Evolutionary conservation across 805 yeast genomes (phyloP).

Genomic region (Jamesozyma lodderae): DNA sequence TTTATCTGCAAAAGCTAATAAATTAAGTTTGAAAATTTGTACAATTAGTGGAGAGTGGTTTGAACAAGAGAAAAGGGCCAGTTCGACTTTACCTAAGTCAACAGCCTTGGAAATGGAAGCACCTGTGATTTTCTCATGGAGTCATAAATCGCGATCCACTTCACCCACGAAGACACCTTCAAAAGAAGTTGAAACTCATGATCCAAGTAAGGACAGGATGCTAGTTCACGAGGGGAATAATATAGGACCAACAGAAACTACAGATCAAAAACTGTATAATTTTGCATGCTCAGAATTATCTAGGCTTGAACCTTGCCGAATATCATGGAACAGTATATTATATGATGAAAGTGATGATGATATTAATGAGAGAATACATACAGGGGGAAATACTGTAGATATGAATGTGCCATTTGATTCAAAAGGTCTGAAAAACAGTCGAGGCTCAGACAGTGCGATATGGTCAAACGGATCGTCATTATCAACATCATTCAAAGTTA

Average conservation of each 20-base stretch:
- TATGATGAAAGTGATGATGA: neutral
- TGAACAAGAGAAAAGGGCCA: conserved; percentile 14
- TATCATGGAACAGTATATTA: conserved; percentile 5
- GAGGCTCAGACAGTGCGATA: too few relatives aligned
- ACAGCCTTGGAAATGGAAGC: conserved; percentile 16
- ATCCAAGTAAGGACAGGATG: too few relatives aligned
- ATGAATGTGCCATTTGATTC: too few relatives aligned
- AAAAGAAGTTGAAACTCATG: neutral
- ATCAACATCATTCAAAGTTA: conserved; percentile 20
- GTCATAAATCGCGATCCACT: conserved; percentile 10
- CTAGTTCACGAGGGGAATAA: neutral
- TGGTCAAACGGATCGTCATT: too few relatives aligned
- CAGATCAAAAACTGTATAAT: conserved; percentile 13
- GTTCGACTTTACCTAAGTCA: conserved; percentile 6
- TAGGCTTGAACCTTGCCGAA: neutral
- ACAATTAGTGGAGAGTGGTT: conserved; percentile 17
- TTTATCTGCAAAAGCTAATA: conserved; percentile 3
- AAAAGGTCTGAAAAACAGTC: too few relatives aligned
- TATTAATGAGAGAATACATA: neutral
- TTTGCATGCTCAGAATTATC: conserved; percentile 6
- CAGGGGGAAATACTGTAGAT: too few relatives aligned
- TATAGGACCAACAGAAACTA: conserved; percentile 4
- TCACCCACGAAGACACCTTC: neutral
- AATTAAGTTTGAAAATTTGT: conserved; percentile 4
- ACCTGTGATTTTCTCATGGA: conserved; percentile 27